Conservation (phyloP, 139 green algal species). For the Chlorella sp. region DNA sequence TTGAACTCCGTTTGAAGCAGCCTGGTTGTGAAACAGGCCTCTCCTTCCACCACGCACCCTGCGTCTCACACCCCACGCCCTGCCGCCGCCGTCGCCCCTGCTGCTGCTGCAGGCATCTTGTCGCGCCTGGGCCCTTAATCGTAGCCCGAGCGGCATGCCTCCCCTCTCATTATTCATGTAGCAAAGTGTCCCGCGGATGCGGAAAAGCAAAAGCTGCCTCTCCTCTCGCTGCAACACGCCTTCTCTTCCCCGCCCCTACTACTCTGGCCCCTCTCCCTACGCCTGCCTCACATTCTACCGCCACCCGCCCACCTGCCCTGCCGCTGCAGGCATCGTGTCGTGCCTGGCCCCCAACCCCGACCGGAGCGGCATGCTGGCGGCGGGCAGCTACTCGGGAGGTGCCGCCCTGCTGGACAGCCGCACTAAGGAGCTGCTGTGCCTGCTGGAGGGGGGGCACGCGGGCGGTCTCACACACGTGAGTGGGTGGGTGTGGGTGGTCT, state of each 20-base stretch:
- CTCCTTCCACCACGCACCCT: neutral
- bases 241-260: no score
- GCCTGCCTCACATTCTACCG: neutral
- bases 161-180: no score
- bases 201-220: no score
- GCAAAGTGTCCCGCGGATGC: no score
- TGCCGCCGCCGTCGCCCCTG: neutral
- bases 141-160: neutral
- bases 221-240: no score
- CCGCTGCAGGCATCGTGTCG: slow-evolving; percentile 83
- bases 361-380: slow-evolving; percentile 68
- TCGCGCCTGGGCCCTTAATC: slow-evolving; percentile 73
- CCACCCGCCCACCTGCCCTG: neutral
- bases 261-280: no score
- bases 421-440: slow-evolving; percentile 60
- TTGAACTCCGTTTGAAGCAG: slow-evolving; percentile 55
- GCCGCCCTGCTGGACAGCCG: slow-evolving; percentile 71
- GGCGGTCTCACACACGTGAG: slow-evolving; percentile 80
- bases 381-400: slow-evolving; percentile 77
- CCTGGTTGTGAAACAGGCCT: slow-evolving; percentile 55
- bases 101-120: slow-evolving; percentile 76
- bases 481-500: neutral
- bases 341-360: slow-evolving; percentile 77
- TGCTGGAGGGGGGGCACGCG: slow-evolving; percentile 75
- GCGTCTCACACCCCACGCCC: neutral